Conservation (phyloP, 2,329 filamentous ascomycete species). For the Colletotrichum theobromicola region DNA sequence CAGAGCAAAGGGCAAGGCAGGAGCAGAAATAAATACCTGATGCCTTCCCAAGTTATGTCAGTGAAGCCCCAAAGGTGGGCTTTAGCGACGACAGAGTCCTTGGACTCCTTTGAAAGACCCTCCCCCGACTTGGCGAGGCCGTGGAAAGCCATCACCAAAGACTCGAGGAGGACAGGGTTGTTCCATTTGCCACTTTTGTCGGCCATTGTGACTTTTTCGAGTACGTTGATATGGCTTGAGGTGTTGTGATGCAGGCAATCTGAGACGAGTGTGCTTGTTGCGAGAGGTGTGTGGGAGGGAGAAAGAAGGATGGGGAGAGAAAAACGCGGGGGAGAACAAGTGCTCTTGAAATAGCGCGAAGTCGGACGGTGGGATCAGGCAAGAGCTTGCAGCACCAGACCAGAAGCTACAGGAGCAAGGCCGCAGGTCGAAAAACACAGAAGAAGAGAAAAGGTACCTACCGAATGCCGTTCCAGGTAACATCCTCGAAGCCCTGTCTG, state of each 20-base stretch:
- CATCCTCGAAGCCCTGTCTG: background rate
- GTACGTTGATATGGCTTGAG: background rate
- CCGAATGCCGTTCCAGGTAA: constrained; percentile 3
- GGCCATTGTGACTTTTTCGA: constrained; percentile 2
- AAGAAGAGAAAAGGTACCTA: background rate
- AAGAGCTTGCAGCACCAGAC: background rate
- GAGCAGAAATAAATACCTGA: constrained; percentile 41
- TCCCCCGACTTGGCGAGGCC: constrained; percentile 28
- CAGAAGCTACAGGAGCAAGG: background rate
- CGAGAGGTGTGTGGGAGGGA: background rate
- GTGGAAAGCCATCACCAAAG: constrained; percentile 38
- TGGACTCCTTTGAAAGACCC: constrained; percentile 30
- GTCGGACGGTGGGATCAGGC: constrained; percentile 24
- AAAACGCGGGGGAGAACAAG: background rate
- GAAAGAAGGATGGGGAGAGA: background rate
- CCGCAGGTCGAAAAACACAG: too few species aligned
- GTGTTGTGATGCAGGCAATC: background rate
- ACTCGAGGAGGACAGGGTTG: constrained; percentile 35
- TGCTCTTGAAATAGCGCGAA: background rate
- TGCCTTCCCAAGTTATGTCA: constrained; percentile 46
- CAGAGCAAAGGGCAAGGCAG: background rate
- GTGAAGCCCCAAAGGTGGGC: constrained; percentile 35
- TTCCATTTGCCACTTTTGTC: constrained; percentile 31
- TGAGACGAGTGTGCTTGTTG: background rate
- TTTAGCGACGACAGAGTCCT: constrained; percentile 34